A percentile compares a stretch with the other conserved stretches of the same genome.
These are phyloP conservation scores for Blastobotrys robertii DNA, from an alignment of 805 yeast species.

Conservation along the genomic window DNA sequence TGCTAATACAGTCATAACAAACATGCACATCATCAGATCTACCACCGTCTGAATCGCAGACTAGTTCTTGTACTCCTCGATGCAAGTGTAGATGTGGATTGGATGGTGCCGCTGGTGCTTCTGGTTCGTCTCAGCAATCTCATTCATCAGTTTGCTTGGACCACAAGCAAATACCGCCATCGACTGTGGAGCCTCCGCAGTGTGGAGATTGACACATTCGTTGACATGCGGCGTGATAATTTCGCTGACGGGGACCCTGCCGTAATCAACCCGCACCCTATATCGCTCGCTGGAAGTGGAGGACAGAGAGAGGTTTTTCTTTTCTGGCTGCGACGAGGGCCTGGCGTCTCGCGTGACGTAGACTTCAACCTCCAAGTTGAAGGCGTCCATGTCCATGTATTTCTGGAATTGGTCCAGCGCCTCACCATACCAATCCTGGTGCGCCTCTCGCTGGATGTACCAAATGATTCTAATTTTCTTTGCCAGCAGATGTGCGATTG, in stretches of 20 bases:
- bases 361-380: constrained; percentile 9
- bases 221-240: constrained; percentile 10
- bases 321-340: constrained; percentile 19
- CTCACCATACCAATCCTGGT: constrained; percentile 32
- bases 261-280: too few relatives aligned
- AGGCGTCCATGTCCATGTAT: constrained; percentile 15
- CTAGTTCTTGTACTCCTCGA: constrained; percentile 29
- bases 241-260: neutral
- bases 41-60: neutral
- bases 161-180: constrained; percentile 37
- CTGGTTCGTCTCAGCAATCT: constrained; percentile 26
- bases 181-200: constrained; percentile 8
- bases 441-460: constrained; percentile 24
- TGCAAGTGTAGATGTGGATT: constrained; percentile 35
- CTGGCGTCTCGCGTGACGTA: constrained; percentile 20
- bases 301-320: constrained; percentile 5
- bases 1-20: neutral
- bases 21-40: neutral
- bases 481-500: too few relatives aligned
- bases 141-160: constrained; percentile 27
- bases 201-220: constrained; percentile 11
- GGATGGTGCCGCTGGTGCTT: constrained; percentile 13
- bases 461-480: constrained; percentile 28
- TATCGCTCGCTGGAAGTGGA: too few relatives aligned
- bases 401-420: constrained; percentile 26